A percentile compares a stretch with the other conserved stretches of the same genome.
These are phyloP conservation scores for Miscanthus lutarioriparius DNA, from an alignment of 176 grass and related monocot species.

Conservation along the genomic window DNA sequence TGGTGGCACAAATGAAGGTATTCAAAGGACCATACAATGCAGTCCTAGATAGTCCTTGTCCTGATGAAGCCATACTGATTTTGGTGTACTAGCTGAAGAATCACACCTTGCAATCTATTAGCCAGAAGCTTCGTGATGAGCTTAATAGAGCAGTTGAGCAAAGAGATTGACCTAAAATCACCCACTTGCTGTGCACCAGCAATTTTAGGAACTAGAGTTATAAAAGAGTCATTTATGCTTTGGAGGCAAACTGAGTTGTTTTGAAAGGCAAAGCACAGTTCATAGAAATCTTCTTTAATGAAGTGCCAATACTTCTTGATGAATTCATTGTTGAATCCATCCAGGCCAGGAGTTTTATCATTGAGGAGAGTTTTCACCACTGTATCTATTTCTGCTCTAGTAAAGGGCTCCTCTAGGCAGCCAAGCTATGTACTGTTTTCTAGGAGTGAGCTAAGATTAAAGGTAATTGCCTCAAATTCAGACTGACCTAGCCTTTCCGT, in stretches of 20 bases:
- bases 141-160: accelerated
- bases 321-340: not conserved
- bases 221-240: not conserved
- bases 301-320: not conserved
- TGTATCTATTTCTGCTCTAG: not conserved
- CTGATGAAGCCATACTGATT: not conserved
- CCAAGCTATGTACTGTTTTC: too few relatives aligned
- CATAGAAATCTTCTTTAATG: not conserved
- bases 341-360: not conserved
- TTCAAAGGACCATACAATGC: not conserved
- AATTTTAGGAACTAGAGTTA: not conserved
- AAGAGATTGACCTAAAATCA: not conserved
- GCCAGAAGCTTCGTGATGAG: not conserved
- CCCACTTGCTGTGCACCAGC: accelerated
- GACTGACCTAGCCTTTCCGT: too few relatives aligned
- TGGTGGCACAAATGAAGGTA: accelerated
- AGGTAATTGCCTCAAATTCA: too few relatives aligned
- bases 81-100: accelerated
- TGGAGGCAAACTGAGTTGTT: not conserved
- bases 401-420: not conserved
- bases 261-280: not conserved
- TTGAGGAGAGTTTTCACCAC: accelerated
- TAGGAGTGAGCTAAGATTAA: too few relatives aligned
- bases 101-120: not conserved
- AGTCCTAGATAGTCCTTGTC: not conserved